Evolutionary conservation across 2,329 filamentous ascomycete genomes (phyloP), one percentile per base, ranked within the genome.

Genomic region (Apiospora koreana): DNA sequence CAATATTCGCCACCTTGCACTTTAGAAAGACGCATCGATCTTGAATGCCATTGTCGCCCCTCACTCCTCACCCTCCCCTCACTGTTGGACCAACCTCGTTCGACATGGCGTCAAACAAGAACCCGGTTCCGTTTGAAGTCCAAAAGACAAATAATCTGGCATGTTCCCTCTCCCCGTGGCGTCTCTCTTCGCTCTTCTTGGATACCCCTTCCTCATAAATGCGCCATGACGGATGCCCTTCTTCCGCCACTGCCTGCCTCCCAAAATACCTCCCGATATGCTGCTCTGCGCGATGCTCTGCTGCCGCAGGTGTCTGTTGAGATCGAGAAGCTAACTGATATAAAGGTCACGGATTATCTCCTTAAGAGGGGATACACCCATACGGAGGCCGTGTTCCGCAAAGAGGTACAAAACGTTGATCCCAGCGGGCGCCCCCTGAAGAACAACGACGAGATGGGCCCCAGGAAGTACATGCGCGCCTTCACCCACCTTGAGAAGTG

Each of bases 291-390:
- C 4, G 41, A 43, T 43, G 41, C 12, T 43, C 54, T 21, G 9
- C 9, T n/a, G 54, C 31, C 31, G 25, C 42, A 16, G 35, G 48
- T 31, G 31, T 28, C 35, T 42, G 23, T 9, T 21, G 41, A 69
- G 3, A 9, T 45, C 43, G 45, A 74, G 78, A 73, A 77, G 31
- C 35, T 21, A 14, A 25, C 2, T 41, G 3, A 1, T 4, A 67
- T 3, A 18, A 41, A 90, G 88, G 88, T 99, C 3, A 95, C 97
- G 10, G 96, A 99, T 76, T 99, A 99, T 80, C 86, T 99, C 0
- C 89, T 94, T 2, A 99, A 99, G 81, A 95, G 98, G 75, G 96
- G 96, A 0, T 99, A 98, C 81, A 94, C 91, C 69, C 89, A 93
- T 31, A 98, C 96, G 0, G 96, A 99, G 81, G 93, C 95, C 25